Percentiles rank a stretch among this genome's conserved stretches.
Evolutionary conservation across 2,329 filamentous ascomycete genomes (phyloP).

Genomic region (Colletotrichum australisinense): DNA sequence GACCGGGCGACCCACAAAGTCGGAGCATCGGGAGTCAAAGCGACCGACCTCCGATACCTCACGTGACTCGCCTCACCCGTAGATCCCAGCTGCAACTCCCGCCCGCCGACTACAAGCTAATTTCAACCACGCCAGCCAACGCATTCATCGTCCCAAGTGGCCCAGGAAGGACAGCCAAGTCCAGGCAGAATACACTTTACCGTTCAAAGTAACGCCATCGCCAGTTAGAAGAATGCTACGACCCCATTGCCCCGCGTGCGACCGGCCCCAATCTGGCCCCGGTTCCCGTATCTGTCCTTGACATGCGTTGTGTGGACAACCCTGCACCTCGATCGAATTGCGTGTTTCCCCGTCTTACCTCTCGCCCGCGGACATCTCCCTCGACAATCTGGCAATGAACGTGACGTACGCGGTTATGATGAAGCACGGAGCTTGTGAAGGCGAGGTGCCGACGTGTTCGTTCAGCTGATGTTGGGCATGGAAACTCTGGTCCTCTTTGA

Average conservation of each 20-base stretch:
- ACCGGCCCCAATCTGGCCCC: neutral
- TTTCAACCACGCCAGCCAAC: neutral
- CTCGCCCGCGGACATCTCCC: neutral
- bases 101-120: neutral
- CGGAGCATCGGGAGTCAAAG: neutral
- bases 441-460: slow-evolving; percentile 12
- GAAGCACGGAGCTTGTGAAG: slow-evolving; percentile 20
- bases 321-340: neutral
- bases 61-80: neutral
- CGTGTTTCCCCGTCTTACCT: neutral
- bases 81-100: neutral
- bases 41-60: neutral
- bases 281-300: neutral
- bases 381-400: neutral
- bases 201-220: no score
- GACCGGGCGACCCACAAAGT: neutral
- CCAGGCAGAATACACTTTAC: neutral
- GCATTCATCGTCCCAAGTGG: neutral
- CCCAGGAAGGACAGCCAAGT: neutral
- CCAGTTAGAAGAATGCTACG: neutral
- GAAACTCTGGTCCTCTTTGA: slow-evolving; percentile 22
- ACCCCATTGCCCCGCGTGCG: neutral
- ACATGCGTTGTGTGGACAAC: neutral
- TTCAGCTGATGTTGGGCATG: slow-evolving; percentile 31
- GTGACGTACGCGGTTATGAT: neutral